Evolutionary conservation across 2,329 filamentous ascomycete genomes (phyloP).

Genomic region (Aspergillus amoenus): DNA sequence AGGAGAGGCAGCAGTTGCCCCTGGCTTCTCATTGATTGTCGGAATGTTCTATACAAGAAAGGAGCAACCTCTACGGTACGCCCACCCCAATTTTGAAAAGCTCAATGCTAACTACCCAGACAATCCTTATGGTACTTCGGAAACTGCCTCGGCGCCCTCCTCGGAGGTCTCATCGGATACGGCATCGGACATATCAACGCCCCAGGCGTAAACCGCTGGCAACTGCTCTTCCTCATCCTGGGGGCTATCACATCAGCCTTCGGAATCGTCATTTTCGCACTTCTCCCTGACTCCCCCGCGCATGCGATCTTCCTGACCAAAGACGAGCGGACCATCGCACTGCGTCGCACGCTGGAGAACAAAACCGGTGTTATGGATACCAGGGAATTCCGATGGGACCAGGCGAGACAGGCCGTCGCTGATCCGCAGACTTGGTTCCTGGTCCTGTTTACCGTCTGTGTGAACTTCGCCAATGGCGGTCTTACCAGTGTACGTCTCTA

Average conservation of each 20-base stretch:
- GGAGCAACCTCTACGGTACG: conserved; percentile 30
- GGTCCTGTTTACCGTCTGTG: conserved; percentile 32
- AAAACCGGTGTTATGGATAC: conserved; percentile 55
- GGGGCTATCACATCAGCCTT: conserved; percentile 28
- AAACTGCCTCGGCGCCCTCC: conserved; percentile 31
- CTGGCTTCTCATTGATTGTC: conserved; percentile 38
- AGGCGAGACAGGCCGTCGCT: conserved; percentile 36
- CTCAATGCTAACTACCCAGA: no score
- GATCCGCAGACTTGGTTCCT: conserved; percentile 35
- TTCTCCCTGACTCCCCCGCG: conserved; percentile 31
- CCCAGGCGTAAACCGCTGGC: conserved; percentile 25
- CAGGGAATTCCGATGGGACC: conserved; percentile 43
- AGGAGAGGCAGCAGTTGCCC: conserved; percentile 30
- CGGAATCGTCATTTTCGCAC: conserved; percentile 18
- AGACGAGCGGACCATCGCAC: conserved; percentile 47
- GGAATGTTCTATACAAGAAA: conserved; percentile 37
- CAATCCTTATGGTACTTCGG: conserved; percentile 35
- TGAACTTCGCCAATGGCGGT: conserved; percentile 36
- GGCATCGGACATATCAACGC: conserved; percentile 26
- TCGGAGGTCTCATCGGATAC: conserved; percentile 31
- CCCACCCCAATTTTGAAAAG: no score
- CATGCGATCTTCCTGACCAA: conserved; percentile 44
- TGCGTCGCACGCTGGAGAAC: conserved; percentile 53
- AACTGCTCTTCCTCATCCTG: conserved; percentile 32
- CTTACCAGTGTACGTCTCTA: conserved; percentile 28